Evolutionary conservation across 2,329 filamentous ascomycete genomes (phyloP).

Genomic region (Penicillium sp.): DNA sequence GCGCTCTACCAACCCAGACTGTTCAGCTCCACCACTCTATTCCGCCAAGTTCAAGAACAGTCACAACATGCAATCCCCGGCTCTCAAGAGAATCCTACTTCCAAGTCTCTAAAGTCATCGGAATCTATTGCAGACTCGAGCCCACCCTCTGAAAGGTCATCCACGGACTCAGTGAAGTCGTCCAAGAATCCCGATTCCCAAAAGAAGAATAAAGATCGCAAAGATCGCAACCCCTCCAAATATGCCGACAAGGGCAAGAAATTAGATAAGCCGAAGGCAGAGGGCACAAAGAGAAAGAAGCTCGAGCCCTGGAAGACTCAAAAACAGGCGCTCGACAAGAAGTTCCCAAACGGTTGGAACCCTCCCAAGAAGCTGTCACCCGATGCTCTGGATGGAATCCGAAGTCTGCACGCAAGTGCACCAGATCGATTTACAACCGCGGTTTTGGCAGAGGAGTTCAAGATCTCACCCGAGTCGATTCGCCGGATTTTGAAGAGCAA

Average conservation of each 20-base stretch:
- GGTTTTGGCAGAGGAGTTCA: conserved; percentile 73
- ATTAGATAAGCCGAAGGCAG: conserved; percentile 5
- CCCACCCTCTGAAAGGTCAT: background rate
- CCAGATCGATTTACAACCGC: conserved; percentile 74
- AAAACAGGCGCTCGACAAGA: conserved; percentile 71
- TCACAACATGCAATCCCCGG: background rate
- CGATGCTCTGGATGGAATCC: conserved; percentile 86
- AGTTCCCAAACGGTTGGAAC: conserved; percentile 77
- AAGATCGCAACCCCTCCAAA: conserved; percentile 4
- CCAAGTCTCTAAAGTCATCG: background rate
- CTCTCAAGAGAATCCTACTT: background rate
- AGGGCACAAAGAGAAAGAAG: conserved; percentile 28
- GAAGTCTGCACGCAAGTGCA: conserved; percentile 74
- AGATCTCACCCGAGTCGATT: conserved; percentile 84
- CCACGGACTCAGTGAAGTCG: background rate
- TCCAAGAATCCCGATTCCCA: background rate
- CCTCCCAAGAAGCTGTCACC: conserved; percentile 87
- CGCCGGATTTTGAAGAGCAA: conserved; percentile 73
- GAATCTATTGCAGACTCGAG: background rate
- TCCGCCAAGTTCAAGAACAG: conserved; percentile 2
- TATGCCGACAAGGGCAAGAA: conserved; percentile 6
- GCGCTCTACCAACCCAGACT: conserved; percentile 8
- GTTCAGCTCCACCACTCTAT: conserved; percentile 6
- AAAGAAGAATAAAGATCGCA: background rate
- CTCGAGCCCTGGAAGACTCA: conserved; percentile 69